Base-by-base conservation (phyloP, 2,329 filamentous ascomycete species). In the Ophidiomyces ophidiicola region DNA sequence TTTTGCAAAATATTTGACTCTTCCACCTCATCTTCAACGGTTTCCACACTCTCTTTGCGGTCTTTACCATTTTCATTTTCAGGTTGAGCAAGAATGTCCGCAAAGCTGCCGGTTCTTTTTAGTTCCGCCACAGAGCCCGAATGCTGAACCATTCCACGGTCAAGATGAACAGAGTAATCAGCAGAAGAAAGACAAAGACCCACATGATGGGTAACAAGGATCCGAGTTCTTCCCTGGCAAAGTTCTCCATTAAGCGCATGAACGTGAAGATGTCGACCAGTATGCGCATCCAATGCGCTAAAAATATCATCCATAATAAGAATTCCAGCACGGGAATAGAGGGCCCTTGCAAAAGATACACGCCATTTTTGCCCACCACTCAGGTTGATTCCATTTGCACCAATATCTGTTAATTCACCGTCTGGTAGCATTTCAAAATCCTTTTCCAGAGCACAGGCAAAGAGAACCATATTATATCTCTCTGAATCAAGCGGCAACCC, bases 351-450 rank as follows among this genome's bases (percentile, higher is more conserved):
- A 48, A 92, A 76, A 0, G 81, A 83, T 21, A 90, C 71, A 37
- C 84, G 73, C 80, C 83, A 87, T 52, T 82, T 77, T 58, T 92
- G 84, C 0, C 84, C 85, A 46, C 85, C 84, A 45, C 79, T 85
- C 5, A 92, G 65, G 49, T 88, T 87, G 49, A 90, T 82, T 5
- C 84, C 84, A 45, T 88, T 87, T 2, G 82, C 80, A 7, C 84
- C 84, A 37, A 92, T 82, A 51, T 87, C 81, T 0, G 85, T 92
- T 32, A 73, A 61, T 49, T 90, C 82, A 3, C 83, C 83, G 52
- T 88, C 80, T 0, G 73, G 64, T 11, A 92, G 68, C 65, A 85
- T 83, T 11, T 78, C 72, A 21, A 92, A 63, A 49, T 92, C 85
- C 52, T 83, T 83, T 36, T 71, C 70, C 30, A 92, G 55, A 0